Evolutionary conservation across 441 rosid genomes (phyloP).

Genomic region (Populus hybrid): DNA sequence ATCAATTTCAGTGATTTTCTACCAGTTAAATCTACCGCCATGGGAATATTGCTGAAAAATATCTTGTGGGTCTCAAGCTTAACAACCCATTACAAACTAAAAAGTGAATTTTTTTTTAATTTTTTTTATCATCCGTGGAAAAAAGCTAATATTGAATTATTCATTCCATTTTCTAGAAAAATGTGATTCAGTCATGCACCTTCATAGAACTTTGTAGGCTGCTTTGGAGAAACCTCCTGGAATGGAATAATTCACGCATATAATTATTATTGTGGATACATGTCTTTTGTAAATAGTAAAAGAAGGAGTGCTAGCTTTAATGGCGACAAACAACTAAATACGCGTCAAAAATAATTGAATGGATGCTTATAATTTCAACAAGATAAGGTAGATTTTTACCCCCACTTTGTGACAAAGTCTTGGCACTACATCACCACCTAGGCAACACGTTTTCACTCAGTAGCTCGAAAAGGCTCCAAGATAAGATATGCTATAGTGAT

Average conservation of each 20-base stretch:
- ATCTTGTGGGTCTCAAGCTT: neutral
- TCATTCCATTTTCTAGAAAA: too few species aligned
- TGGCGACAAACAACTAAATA: neutral
- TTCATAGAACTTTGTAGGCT: neutral
- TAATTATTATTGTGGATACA: neutral
- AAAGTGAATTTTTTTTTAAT: too few species aligned
- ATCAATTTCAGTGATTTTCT: neutral
- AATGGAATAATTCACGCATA: neutral
- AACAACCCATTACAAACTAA: too few species aligned
- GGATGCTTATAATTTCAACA: too few species aligned
- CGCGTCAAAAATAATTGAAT: neutral
- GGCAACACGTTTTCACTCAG: neutral
- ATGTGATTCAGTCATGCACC: too few species aligned
- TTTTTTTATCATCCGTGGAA: too few species aligned
- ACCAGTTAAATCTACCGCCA: neutral
- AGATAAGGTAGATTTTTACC: neutral
- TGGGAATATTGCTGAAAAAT: neutral
- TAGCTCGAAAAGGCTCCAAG: neutral
- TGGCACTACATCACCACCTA: neutral
- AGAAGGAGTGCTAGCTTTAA: neutral
- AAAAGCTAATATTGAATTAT: too few species aligned
- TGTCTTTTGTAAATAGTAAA: neutral
- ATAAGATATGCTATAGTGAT: neutral
- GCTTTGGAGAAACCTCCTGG: neutral
- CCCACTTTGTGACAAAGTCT: too few species aligned